A percentile compares a stretch with the other conserved stretches of the same genome.
Evolutionary conservation across 805 yeast species (phyloP).

Genomic region (Isabelozyma rhagii): DNA sequence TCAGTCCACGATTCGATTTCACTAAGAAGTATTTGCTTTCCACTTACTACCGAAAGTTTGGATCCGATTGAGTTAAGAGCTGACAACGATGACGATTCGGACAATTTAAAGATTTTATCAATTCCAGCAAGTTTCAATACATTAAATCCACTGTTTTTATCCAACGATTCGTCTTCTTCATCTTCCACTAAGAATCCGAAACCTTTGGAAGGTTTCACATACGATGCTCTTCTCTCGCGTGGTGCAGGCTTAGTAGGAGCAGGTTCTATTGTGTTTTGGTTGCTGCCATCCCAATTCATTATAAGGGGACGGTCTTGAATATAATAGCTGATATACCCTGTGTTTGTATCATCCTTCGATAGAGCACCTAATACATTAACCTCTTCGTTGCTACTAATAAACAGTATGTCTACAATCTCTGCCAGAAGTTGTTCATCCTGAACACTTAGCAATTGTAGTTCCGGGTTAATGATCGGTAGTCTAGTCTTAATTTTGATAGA

Average conservation of each 20-base stretch:
- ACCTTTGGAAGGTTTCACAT: slow-evolving; percentile 21
- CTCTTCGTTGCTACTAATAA: slow-evolving; percentile 8
- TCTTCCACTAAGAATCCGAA: slow-evolving; percentile 15
- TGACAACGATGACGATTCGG: not conserved
- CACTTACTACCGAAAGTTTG: not conserved
- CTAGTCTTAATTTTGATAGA: too few relatives aligned
- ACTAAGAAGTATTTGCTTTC: not conserved
- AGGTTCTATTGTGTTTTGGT: not conserved
- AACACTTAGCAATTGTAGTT: not conserved
- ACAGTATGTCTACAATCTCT: slow-evolving; percentile 8
- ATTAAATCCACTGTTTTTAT: not conserved
- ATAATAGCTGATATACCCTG: slow-evolving; percentile 9
- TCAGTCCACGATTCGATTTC: not conserved
- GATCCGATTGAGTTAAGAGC: not conserved
- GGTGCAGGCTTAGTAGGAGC: not conserved
- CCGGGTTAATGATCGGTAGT: too few relatives aligned
- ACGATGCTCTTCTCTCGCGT: slow-evolving; percentile 1
- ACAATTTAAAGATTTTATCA: not conserved
- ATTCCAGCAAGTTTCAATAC: not conserved
- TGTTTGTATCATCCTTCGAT: slow-evolving; percentile 2
- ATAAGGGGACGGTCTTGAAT: slow-evolving; percentile 27
- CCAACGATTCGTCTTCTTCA: not conserved
- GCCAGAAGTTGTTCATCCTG: not conserved
- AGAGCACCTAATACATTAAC: slow-evolving; percentile 14
- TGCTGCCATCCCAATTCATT: slow-evolving; percentile 13